Evolutionary conservation across 129 eudicot genomes (phyloP), one percentile per base, ranked within the genome.

Genomic region (Artemisia argyi): DNA sequence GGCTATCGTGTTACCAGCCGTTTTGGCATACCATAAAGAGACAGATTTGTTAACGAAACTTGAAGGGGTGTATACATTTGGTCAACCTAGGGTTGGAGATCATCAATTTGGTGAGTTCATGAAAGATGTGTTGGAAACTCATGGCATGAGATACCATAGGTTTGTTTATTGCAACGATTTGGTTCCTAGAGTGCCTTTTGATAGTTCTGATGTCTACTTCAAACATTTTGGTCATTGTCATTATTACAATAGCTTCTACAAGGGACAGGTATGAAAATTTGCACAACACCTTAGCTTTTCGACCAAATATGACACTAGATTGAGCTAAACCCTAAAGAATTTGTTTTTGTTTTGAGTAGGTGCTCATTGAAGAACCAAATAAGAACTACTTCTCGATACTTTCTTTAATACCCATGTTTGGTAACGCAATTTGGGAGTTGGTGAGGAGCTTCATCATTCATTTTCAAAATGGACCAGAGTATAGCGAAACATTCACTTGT

Each of bases 31-130:
- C 61, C 85, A 89, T 57, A 14, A 70, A 1, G 84, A 89, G 69
- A 51, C 54, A 2, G 30, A 42, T 16, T 26, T 89, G 42, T 56
- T 89, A 20, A 73, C 67, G 52, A 81, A 87, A 71, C 79, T 89
- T 7, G 84, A 83, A 26, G 89, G 82, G 35, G 69, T 89, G 9
- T 86, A 86, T 63, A 89, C 96, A 14, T 89, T 79, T 72, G 96
- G 96, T 58, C 91, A 89, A 47, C 91, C 96, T 12, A 86, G 83
- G 22, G 91, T 89, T 22, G 96, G 96, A 50, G 87, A 89, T 78
- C 49, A 66, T 44, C 28, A 72, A 50, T 89, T 89, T 72, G 87
- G 84, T 9, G 77, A 79, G 8, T 89, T 47, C 65, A 77, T 89
- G 91, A 72, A 72, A 66, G 74, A 46, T 15, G 52, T 76, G 18